Evolutionary conservation across 371 early-diverging fungal species (phyloP), one percentile per base, ranked within the genome.

Genomic region (Mucor lusitanicus): DNA sequence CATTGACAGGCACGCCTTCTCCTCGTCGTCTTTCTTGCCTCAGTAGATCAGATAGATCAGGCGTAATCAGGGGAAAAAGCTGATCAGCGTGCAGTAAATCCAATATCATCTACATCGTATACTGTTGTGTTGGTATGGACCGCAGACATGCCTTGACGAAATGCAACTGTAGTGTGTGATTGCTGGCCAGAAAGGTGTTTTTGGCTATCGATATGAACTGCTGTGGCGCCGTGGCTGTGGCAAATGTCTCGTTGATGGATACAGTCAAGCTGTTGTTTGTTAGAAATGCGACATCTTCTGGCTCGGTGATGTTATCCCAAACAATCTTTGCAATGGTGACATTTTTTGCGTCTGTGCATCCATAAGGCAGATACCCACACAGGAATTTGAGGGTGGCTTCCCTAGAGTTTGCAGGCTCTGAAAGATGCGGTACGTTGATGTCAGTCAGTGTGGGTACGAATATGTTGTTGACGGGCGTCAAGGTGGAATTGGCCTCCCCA

Each of bases 381-480:
- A 68, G 27, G 37, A 68, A 68, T 15, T 57, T 68, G 13, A 11
- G 46, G 0, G 63, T 57, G 6, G 63, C 33, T 17, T 19, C 6
- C 5, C 9, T 23, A 13, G 68, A 61, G 3, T 12, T 6, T 13
- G 28, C 32, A 0, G 55, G 28, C 27, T 27, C 15, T 8, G 63
- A 57, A 23, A 68, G 19, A 8, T 42, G 35, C 2, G 68, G 68
- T 19, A 68, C 28, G 15, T 57, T 68, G 6, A 61, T 62, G 15
- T 68, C 68, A 19, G 62, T 68, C 3, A 68, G 21, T 19, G 68
- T 68, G 0, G 68, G 68, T 4, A 68, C 57, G 25, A 68, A 61
- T 6, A 68, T 40, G 33, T 62, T 68, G 13, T 35, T 55, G 9
- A 68, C 19, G 1, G 57, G 57, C 2, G 68, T 56, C 4, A 68